Evolutionary conservation across 345 rosid genomes (phyloP).

Genomic region (Pistacia integerrima): DNA sequence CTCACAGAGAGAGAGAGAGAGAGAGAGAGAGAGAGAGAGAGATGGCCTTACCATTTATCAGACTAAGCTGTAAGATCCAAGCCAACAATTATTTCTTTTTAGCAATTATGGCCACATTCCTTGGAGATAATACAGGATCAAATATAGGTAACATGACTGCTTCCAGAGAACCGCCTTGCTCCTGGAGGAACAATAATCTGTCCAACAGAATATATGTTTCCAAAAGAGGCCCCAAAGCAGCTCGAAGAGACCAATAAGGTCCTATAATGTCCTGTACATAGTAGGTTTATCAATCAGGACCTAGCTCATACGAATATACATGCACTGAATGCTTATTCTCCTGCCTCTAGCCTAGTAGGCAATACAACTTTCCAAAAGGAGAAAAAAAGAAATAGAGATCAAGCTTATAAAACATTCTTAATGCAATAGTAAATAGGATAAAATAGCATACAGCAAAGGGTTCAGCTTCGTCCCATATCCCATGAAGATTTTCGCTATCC

Average conservation of each 20-base stretch:
- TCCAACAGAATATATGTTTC: conserved; percentile 87
- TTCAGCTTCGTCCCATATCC: conserved; percentile 65
- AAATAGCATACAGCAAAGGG: conserved; percentile 59
- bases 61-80: background rate
- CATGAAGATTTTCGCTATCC: conserved; percentile 45
- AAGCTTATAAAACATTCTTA: background rate
- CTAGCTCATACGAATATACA: background rate
- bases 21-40: background rate
- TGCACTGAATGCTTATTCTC: background rate
- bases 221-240: conserved; percentile 81
- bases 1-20: too few species aligned
- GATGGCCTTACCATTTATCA: conserved; percentile 8
- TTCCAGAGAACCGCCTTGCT: conserved; percentile 57
- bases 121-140: conserved; percentile 80
- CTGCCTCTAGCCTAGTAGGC: background rate
- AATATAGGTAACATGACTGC: conserved; percentile 77
- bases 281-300: conserved; percentile 9
- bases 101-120: conserved; percentile 87
- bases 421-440: conserved; percentile 10
- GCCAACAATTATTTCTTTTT: conserved; percentile 39
- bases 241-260: conserved; percentile 91
- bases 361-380: too few species aligned
- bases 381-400: background rate
- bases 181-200: conserved; percentile 88
- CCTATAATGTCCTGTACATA: conserved; percentile 69